Base-by-base conservation (phyloP, 495 filamentous ascomycete species). In the Mycothermus thermophilus region DNA sequence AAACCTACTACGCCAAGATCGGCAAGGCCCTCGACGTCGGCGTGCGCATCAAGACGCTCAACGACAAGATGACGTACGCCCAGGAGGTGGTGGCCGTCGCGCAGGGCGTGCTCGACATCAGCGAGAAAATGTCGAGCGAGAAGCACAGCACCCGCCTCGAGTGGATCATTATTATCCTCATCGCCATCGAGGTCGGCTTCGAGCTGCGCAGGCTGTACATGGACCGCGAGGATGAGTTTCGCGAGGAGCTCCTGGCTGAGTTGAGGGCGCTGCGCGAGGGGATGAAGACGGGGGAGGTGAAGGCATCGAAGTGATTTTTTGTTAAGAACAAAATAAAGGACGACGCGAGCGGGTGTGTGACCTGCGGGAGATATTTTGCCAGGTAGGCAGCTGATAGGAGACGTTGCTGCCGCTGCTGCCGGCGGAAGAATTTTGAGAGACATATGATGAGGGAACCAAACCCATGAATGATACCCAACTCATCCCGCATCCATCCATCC, bases 11-110 rank as follows among this genome's bases (percentile, higher is more conserved):
- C 54, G 84, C 92, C 41, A 79, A 88, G 57, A 85, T 93, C 7
- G 87, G 88, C 12, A 72, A 77, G 33, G 80, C 87, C 1, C 66
- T 97, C 35, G 92, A 95, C 59, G 85, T 93, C 10, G 79, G 83
- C n/a, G 80, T 87, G 23, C 72, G 90, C 24, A 95, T 97, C 63
- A 83, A 82, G 47, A 74, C 80, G 15, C 58, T 96, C 45, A 97
- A 97, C 57, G 83, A 87, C 62, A 92, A 88, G 63, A 87, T 97
- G 74, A 88, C 93, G 49, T 96, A 96, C 61, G 90, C 86, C 1
- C 82, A 85, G 47, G 90, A 95, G 51, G 95, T 95, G 48, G 88
- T 90, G 8, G 81, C 68, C 41, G 86, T 96, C 9, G 63, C 95
- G 11, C 69, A 92, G 37, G 81, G 93, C 38, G 95, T 95, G 52